phyloP scores from a whole-genome alignment of 1,284 basidiomycete species.

The Cerrena zonata region DNA sequence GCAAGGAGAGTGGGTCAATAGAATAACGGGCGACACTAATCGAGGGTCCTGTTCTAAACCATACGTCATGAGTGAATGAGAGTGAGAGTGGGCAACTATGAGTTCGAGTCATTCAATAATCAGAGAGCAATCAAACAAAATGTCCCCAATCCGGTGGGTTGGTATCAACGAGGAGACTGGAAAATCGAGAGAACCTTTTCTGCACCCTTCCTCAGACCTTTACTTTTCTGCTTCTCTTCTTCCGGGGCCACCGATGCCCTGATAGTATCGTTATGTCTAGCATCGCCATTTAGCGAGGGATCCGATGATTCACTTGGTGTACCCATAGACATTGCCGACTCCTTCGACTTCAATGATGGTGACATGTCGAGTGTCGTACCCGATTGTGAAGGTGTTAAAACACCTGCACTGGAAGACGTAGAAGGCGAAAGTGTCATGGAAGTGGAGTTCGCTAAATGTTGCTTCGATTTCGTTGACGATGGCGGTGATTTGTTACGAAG shows the following conservation, averaged over 20 bases:
- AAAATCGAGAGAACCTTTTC: slow-evolving; percentile 78
- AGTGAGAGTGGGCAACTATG: not conserved
- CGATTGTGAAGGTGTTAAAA: slow-evolving; percentile 55
- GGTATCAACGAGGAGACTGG: slow-evolving; percentile 42
- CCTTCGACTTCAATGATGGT: slow-evolving; percentile 73
- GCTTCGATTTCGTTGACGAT: slow-evolving; percentile 14
- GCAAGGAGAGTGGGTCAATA: slow-evolving; percentile 18
- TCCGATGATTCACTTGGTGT: slow-evolving; percentile 66
- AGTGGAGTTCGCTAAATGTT: slow-evolving; percentile 40
- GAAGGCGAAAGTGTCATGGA: slow-evolving; percentile 46
- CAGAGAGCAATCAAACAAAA: not conserved
- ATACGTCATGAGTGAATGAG: not conserved
- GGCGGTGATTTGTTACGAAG: slow-evolving; percentile 57
- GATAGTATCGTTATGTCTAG: slow-evolving; percentile 18
- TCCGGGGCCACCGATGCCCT: slow-evolving; percentile 24
- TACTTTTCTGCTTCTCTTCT: slow-evolving; percentile 54
- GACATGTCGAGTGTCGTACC: slow-evolving; percentile 34
- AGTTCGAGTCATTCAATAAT: not conserved
- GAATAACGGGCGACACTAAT: slow-evolving; percentile 6
- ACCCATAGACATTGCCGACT: slow-evolving; percentile 66
- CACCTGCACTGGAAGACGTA: slow-evolving; percentile 39
- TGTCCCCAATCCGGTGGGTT: slow-evolving; percentile 6
- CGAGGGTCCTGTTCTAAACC: slow-evolving; percentile 3
- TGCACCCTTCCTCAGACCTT: slow-evolving; percentile 73
- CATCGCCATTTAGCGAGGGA: slow-evolving; percentile 53